Conservation (phyloP, 352 stramenopile species). For the Phytophthora vignae region DNA sequence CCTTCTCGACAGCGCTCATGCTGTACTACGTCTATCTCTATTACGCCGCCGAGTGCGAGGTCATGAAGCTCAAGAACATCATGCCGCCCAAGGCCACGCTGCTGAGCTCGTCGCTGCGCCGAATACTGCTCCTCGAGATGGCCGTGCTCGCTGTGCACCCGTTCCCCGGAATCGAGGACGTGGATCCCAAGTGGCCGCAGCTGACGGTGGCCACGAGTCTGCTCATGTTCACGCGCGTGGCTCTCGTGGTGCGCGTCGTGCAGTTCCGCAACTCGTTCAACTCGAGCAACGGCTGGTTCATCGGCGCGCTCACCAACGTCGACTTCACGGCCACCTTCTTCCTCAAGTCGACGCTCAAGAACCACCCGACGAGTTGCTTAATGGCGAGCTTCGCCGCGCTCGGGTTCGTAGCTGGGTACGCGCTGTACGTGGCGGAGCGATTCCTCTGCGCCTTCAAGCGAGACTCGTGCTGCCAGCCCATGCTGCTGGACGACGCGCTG, state of each 20-base stretch:
- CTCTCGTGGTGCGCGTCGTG: slow-evolving; percentile 62
- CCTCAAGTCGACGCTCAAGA: slow-evolving; percentile 81
- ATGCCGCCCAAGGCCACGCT: slow-evolving; percentile 72
- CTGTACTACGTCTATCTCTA: slow-evolving; percentile 78
- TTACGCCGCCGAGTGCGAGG: slow-evolving; percentile 71
- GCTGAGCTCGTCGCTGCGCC: slow-evolving; percentile 63
- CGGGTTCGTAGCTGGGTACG: slow-evolving; percentile 58
- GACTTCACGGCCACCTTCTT: slow-evolving; percentile 80
- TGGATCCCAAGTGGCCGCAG: slow-evolving; percentile 71
- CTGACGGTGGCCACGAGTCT: slow-evolving; percentile 65
- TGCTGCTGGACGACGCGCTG: slow-evolving; percentile 60
- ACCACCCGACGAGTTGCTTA: slow-evolving; percentile 63
- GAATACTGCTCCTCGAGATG: slow-evolving; percentile 57
- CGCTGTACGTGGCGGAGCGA: slow-evolving; percentile 73
- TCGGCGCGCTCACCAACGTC: slow-evolving; percentile 78
- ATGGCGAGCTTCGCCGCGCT: slow-evolving; percentile 50
- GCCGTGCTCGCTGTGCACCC: slow-evolving; percentile 65
- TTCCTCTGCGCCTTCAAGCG: slow-evolving; percentile 72
- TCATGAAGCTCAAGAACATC: slow-evolving; percentile 88
- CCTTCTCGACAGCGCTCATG: slow-evolving; percentile 68
- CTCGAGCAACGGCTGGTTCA: slow-evolving; percentile 85
- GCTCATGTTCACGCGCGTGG: slow-evolving; percentile 67
- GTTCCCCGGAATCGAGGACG: slow-evolving; percentile 69
- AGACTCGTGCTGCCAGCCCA: slow-evolving; percentile 63
- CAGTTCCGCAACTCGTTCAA: slow-evolving; percentile 81